A percentile compares a stretch with the other conserved stretches of the same genome.
Conservation (phyloP, 2,329 filamentous ascomycete genomes). For the Alternaria conjuncta region DNA sequence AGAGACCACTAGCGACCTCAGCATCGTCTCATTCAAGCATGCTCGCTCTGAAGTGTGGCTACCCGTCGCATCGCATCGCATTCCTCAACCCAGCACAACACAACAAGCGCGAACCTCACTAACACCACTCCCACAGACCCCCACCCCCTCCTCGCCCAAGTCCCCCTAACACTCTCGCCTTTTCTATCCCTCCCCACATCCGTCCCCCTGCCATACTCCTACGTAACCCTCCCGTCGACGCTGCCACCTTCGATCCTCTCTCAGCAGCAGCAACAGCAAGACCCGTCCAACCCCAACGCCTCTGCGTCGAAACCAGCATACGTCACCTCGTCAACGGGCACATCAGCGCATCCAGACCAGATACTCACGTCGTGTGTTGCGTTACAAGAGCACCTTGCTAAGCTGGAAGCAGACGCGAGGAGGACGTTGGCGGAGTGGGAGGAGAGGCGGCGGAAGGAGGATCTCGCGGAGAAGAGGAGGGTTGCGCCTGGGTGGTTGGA, state of each 20-base stretch:
- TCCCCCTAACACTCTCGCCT: constrained; percentile 91
- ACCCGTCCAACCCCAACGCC: constrained; percentile 79
- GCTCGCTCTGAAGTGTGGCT: neutral
- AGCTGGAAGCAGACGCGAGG: constrained; percentile 71
- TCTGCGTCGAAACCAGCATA: constrained; percentile 58
- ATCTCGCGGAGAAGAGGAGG: constrained; percentile 79
- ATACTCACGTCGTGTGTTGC: constrained; percentile 83
- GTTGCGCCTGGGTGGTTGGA: constrained; percentile 84
- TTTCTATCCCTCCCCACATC: constrained; percentile 90
- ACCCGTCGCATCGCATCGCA: neutral
- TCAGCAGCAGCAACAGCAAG: constrained; percentile 22
- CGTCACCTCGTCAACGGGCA: constrained; percentile 75
- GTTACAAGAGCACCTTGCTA: constrained; percentile 76
- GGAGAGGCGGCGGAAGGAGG: constrained; percentile 66
- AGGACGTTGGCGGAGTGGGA: constrained; percentile 73
- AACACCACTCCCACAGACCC: constrained; percentile 54
- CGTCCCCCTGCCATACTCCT: constrained; percentile 81
- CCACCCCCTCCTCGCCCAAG: constrained; percentile 87
- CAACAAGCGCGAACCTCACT: neutral
- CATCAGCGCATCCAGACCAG: constrained; percentile 80
- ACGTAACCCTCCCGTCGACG: constrained; percentile 24
- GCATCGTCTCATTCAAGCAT: neutral
- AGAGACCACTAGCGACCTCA: neutral
- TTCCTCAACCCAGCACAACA: neutral
- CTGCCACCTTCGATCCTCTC: constrained; percentile 6